These are phyloP conservation scores for Falciphora oryzae DNA, from an alignment of 2,329 filamentous ascomycete genomes.

Conservation along the genomic window DNA sequence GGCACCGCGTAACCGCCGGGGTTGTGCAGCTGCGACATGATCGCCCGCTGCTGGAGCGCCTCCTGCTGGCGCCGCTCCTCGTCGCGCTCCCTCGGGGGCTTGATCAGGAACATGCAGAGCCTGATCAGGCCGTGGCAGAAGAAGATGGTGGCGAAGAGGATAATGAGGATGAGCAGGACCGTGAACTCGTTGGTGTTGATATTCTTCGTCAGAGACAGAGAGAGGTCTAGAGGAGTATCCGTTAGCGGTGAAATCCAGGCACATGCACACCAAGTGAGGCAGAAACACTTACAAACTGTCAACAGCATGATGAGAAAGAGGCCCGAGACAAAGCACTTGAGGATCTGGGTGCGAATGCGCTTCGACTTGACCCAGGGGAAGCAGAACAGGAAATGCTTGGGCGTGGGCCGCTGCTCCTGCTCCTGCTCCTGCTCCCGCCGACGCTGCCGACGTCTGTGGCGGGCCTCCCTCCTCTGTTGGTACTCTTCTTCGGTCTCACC, in stretches of 20 bases:
- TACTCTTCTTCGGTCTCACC: slow-evolving; percentile 12
- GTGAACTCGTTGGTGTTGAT: slow-evolving; percentile 66
- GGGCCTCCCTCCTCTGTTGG: slow-evolving; percentile 5
- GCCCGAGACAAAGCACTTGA: slow-evolving; percentile 61
- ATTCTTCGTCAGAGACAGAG: slow-evolving; percentile 60
- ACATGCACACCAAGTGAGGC: background rate
- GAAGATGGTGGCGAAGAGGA: slow-evolving; percentile 68
- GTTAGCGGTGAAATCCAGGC: background rate
- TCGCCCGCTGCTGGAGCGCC: slow-evolving; percentile 18
- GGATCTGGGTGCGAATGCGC: slow-evolving; percentile 47
- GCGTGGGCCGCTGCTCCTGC: slow-evolving; percentile 18
- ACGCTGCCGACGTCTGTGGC: slow-evolving; percentile 3
- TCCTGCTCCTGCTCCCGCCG: slow-evolving; percentile 3
- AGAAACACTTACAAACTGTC: slow-evolving; percentile 54
- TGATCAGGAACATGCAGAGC: slow-evolving; percentile 60
- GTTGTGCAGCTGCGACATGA: slow-evolving; percentile 39
- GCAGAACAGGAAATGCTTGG: slow-evolving; percentile 45
- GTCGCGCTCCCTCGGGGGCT: slow-evolving; percentile 31
- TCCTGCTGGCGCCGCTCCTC: slow-evolving; percentile 23
- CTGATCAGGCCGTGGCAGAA: slow-evolving; percentile 76
- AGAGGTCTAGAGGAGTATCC: slow-evolving; percentile 52
- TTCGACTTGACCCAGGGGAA: slow-evolving; percentile 50
- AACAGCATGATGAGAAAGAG: slow-evolving; percentile 53
- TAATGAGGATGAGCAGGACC: slow-evolving; percentile 71
- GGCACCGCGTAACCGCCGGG: slow-evolving; percentile 65